A percentile compares a stretch with the other conserved stretches of the same genome.
Conservation (phyloP, 2,329 filamentous ascomycete species). For the Lasiodiplodia sp. region DNA sequence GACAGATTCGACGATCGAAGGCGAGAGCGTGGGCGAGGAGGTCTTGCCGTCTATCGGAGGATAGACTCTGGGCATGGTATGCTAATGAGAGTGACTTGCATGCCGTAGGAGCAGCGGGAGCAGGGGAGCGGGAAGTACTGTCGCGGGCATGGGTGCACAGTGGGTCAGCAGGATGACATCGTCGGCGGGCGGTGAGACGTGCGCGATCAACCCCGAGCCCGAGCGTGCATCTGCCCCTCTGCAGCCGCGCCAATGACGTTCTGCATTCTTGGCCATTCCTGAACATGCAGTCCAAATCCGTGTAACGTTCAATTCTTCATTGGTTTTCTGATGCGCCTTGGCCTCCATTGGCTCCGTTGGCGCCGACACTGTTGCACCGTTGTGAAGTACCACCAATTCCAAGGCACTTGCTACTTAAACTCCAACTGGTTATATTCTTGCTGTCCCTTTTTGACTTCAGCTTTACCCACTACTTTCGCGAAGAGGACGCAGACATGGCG, state of each 20-base stretch:
- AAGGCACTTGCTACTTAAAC: not conserved
- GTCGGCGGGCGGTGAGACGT: conserved; percentile 22
- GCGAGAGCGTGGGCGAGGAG: conserved; percentile 53
- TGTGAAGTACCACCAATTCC: not conserved
- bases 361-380: not conserved
- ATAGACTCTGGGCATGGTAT: conserved; percentile 57
- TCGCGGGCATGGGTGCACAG: conserved; percentile 20
- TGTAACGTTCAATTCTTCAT: too few relatives aligned
- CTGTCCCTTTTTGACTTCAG: too few relatives aligned
- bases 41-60: conserved; percentile 55
- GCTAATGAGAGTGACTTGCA: conserved; percentile 27
- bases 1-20: conserved; percentile 83
- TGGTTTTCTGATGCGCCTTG: not conserved
- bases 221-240: conserved; percentile 12
- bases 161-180: conserved; percentile 27
- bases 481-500: too few relatives aligned
- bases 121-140: conserved; percentile 20
- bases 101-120: conserved; percentile 25
- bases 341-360: not conserved
- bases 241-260: conserved; percentile 22
- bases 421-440: not conserved
- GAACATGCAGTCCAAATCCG: not conserved
- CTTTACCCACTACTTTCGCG: too few relatives aligned
- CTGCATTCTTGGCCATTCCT: not conserved
- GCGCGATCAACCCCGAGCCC: conserved; percentile 14